Evolutionary conservation across 371 early-diverging fungal species (phyloP), one percentile per base, ranked within the genome.

Genomic region (Batkoa obscura): DNA sequence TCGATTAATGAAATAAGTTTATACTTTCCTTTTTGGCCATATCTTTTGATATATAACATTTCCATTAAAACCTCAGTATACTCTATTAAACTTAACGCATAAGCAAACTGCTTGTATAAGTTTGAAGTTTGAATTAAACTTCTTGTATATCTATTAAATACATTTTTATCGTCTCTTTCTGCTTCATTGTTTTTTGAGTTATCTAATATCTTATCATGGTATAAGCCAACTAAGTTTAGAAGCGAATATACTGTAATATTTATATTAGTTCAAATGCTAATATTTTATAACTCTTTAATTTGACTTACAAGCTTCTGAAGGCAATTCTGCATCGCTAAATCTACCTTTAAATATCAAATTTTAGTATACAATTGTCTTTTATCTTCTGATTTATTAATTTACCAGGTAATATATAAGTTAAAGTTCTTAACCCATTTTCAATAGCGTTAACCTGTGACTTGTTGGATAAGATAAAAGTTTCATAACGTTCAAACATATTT

Each of bases 351-450:
- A 31, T 33, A n/a, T 58, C 3, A 36, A n/a, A 51, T 51, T 43
- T 46, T 12, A 35, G 9, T 6, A 37, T 34, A n/a, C 4, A 50
- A 30, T 8, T n/a, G n/a, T n/a, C n/a, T n/a, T n/a, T n/a, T n/a
- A 48, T 5, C 1, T 13, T 13, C 30, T 5, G 30, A 17, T 9
- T 3, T 17, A 42, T 31, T 46, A 53, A 23, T 62, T 39, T 71
- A 84, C 90, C 92, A 37, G 95, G 95, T 17, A 94, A 67, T 36
- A 94, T 74, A 63, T 93, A 95, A 15, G 93, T 87, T 39, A 93
- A 72, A 33, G 88, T 82, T 17, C 92, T 75, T 33, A 91, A 69
- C 6, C 81, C 75, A 61, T 81, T 80, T 65, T 95, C 96, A 47
- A 95, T 81, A 42, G 84, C 80, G 34, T 79, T 81, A 59, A 94